phyloP scores from a whole-genome alignment of 495 filamentous ascomycete genomes.

The Neurospora pannonica region DNA sequence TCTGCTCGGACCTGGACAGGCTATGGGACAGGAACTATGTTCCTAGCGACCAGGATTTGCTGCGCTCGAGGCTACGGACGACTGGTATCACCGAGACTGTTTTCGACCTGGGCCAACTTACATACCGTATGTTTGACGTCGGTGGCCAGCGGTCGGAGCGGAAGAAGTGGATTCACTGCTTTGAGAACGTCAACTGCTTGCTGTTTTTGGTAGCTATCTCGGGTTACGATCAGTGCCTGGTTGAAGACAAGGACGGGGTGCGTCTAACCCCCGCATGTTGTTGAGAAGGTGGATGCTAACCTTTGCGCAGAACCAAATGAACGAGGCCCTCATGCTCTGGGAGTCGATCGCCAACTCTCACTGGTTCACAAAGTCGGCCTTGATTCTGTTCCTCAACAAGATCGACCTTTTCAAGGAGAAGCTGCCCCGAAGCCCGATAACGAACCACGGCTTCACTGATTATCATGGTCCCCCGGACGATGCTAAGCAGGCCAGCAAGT shows the following conservation, averaged over 20 bases:
- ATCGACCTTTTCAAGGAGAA: slow-evolving; percentile 96
- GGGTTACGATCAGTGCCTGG: slow-evolving; percentile 92
- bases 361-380: slow-evolving; percentile 92
- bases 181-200: slow-evolving; percentile 90
- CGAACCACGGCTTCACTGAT: slow-evolving; percentile 82
- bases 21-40: slow-evolving; percentile 81
- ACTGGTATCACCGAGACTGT: slow-evolving; percentile 96
- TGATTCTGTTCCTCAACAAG: slow-evolving; percentile 98
- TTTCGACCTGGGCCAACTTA: slow-evolving; percentile 89
- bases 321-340: slow-evolving; percentile 95
- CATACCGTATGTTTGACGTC: slow-evolving; percentile 98
- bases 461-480: slow-evolving; percentile 51
- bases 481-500: slow-evolving; percentile 58
- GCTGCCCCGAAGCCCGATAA: slow-evolving; percentile 68
- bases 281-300: slow-evolving; percentile 11
- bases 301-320: slow-evolving; percentile 93
- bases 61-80: slow-evolving; percentile 84
- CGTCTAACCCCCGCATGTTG: slow-evolving; percentile 24
- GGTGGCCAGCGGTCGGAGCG: slow-evolving; percentile 94
- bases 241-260: slow-evolving; percentile 96
- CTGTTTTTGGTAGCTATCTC: slow-evolving; percentile 94
- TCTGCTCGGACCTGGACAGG: slow-evolving; percentile 82
- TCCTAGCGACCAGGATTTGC: slow-evolving; percentile 93
- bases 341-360: slow-evolving; percentile 95
- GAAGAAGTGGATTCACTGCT: slow-evolving; percentile 99